Evolutionary conservation across 768 basidiomycete species (phyloP).

Genomic region (Termitomyces sp.): DNA sequence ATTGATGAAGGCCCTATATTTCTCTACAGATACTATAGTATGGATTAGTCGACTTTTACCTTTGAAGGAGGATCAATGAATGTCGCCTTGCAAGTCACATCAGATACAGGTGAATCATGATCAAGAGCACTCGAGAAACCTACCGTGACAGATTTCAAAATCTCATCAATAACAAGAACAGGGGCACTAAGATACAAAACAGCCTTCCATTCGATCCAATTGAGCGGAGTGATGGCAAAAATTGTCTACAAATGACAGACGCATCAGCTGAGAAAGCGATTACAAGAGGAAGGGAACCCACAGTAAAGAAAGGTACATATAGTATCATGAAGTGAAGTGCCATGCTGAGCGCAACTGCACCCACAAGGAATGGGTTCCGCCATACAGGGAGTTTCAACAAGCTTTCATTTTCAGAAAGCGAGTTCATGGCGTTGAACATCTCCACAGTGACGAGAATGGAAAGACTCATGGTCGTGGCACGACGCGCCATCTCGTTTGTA

Average conservation of each 20-base stretch:
- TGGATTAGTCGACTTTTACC: slow-evolving; percentile 39
- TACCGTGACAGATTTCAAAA: slow-evolving; percentile 80
- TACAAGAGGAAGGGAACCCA: slow-evolving; percentile 31
- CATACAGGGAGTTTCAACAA: slow-evolving; percentile 84
- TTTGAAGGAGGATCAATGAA: slow-evolving; percentile 53
- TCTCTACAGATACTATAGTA: slow-evolving; percentile 12
- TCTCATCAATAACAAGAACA: slow-evolving; percentile 85
- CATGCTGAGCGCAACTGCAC: slow-evolving; percentile 88
- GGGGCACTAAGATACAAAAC: slow-evolving; percentile 85
- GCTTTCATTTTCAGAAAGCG: slow-evolving; percentile 95
- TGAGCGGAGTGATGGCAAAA: slow-evolving; percentile 91
- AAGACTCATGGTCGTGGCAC: slow-evolving; percentile 92
- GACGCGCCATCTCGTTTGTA: slow-evolving; percentile 76
- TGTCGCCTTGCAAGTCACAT: slow-evolving; percentile 33
- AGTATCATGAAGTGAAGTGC: slow-evolving; percentile 89
- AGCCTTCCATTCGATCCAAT: slow-evolving; percentile 94
- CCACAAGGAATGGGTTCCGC: slow-evolving; percentile 93
- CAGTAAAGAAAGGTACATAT: slow-evolving; percentile 96
- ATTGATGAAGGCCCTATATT: background rate
- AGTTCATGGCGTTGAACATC: slow-evolving; percentile 99
- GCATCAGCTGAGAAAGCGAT: background rate
- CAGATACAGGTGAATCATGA: background rate
- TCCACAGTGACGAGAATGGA: slow-evolving; percentile 95
- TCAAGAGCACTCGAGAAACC: slow-evolving; percentile 19
- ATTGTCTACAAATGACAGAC: slow-evolving; percentile 43